Evolutionary conservation across 148 eudicot genomes (phyloP).

Genomic region (Dysphania ambrosioides): DNA sequence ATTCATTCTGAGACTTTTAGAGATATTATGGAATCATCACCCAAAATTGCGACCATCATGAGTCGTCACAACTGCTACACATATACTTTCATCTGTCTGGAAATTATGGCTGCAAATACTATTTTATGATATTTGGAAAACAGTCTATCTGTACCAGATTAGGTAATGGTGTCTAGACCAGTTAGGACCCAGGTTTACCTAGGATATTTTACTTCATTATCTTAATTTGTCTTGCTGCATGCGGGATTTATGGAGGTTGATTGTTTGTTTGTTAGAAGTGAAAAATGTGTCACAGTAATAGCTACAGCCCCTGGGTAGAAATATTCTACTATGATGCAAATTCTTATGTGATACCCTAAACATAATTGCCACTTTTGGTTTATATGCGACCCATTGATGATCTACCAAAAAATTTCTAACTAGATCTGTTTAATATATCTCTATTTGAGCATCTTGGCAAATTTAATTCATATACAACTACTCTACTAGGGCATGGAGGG

Average conservation of each 20-base stretch:
- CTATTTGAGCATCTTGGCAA: too few species aligned
- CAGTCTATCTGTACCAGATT: background rate
- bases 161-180: background rate
- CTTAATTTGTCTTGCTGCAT: background rate
- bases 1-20: background rate
- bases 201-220: too few species aligned
- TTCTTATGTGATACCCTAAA: background rate
- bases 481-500: too few species aligned
- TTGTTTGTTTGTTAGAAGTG: too few species aligned
- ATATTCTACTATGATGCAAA: background rate
- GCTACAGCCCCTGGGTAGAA: background rate
- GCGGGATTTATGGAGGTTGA: background rate
- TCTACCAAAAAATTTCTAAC: background rate
- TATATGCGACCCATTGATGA: background rate
- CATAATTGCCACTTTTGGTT: background rate
- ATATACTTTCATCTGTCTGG: background rate
- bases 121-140: background rate
- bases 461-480: too few species aligned
- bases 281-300: background rate
- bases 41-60: background rate
- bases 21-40: background rate
- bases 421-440: background rate
- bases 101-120: background rate
- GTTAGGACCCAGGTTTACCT: too few species aligned
- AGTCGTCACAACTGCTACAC: background rate